These are phyloP conservation scores for Alternaria gansuensis DNA, from an alignment of 2,329 filamentous ascomycete species.

Conservation along the genomic window DNA sequence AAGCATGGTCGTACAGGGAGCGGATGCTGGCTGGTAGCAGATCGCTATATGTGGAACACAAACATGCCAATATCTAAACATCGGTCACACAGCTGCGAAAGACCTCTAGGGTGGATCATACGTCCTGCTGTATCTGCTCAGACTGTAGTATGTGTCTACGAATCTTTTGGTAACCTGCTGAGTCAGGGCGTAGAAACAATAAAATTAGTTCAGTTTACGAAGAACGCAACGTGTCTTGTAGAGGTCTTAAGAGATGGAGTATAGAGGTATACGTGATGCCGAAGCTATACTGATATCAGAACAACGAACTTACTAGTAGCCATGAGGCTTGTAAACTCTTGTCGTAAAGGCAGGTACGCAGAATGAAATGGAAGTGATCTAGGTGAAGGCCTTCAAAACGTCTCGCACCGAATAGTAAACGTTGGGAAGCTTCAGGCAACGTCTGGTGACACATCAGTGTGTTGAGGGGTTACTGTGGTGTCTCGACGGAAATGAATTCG, in stretches of 20 bases:
- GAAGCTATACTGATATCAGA: conserved; percentile 32
- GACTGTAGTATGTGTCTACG: conserved; percentile 19
- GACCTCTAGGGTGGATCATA: conserved; percentile 28
- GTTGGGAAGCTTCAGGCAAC: not conserved
- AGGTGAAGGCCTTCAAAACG: conserved; percentile 1
- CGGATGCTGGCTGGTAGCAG: conserved; percentile 18
- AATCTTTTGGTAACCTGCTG: conserved; percentile 33
- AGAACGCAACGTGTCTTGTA: conserved; percentile 11
- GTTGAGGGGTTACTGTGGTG: conserved; percentile 4
- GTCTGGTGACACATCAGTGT: conserved; percentile 1
- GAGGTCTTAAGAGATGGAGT: conserved; percentile 14
- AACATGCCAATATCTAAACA: conserved; percentile 26
- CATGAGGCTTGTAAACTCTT: conserved; percentile 21
- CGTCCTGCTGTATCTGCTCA: conserved; percentile 26
- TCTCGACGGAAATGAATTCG: not conserved
- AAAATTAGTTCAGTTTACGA: conserved; percentile 24
- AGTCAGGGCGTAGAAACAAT: conserved; percentile 24
- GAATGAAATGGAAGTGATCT: conserved; percentile 12
- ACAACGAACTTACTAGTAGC: conserved; percentile 22
- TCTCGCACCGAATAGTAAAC: conserved; percentile 5
- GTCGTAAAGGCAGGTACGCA: conserved; percentile 14
- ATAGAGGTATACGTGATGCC: conserved; percentile 38
- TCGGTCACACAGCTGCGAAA: conserved; percentile 23
- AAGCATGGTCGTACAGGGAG: conserved; percentile 19
- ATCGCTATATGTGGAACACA: conserved; percentile 40